These are phyloP conservation scores for Solanum virginianum DNA, from an alignment of 257 asterid genomes.

Conservation along the genomic window DNA sequence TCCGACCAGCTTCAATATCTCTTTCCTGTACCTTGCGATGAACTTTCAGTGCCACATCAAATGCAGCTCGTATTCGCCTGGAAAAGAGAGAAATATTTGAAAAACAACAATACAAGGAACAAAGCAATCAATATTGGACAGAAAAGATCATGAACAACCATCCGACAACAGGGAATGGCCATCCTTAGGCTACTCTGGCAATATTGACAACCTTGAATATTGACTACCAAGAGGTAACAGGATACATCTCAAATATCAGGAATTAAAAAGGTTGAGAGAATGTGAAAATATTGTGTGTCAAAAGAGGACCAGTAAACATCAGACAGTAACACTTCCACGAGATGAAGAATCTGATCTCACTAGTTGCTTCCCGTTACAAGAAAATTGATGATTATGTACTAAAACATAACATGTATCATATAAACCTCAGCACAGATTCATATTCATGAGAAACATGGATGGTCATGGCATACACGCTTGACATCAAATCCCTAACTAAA, in stretches of 20 bases:
- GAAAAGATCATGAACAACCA: not conserved
- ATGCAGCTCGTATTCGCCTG: conserved; percentile 72
- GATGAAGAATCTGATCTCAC: not conserved
- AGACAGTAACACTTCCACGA: not conserved
- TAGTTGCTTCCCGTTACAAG: not conserved
- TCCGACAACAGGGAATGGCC: not conserved
- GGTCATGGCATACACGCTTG: not conserved
- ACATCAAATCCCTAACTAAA: not conserved
- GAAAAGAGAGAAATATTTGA: not conserved
- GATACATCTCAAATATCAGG: not conserved
- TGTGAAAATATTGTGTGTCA: not conserved
- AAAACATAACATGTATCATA: not conserved
- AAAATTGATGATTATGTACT: not conserved
- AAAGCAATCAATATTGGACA: not conserved
- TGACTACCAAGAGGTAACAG: not conserved
- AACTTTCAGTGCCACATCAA: conserved; percentile 61
- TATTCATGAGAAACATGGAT: not conserved
- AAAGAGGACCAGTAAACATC: not conserved
- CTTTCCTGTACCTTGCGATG: conserved; percentile 68
- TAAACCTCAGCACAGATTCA: not conserved
- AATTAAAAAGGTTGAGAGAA: not conserved
- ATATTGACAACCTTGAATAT: not conserved
- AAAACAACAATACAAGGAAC: not conserved
- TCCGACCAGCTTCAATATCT: conserved; percentile 84
- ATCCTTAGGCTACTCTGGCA: not conserved